Conservation (phyloP, 2,329 filamentous ascomycete species). For the Claviceps spartinae region DNA sequence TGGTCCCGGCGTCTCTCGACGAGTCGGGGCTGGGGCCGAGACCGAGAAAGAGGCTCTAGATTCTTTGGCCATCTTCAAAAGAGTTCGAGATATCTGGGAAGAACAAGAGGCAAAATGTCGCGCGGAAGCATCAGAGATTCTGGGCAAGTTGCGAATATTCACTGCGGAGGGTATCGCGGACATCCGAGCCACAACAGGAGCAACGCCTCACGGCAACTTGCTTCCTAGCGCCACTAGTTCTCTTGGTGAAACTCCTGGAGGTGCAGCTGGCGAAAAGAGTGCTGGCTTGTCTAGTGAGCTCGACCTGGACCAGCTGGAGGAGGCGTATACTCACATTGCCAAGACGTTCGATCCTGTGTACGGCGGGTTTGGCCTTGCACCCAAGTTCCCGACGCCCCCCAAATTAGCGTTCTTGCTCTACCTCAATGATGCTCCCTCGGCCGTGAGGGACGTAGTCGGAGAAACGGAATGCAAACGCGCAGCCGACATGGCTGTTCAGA, state of each 20-base stretch:
- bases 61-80: conserved; percentile 71
- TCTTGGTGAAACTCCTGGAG: conserved; percentile 3
- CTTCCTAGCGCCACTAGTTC: neutral
- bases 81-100: conserved; percentile 62
- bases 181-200: conserved; percentile 20
- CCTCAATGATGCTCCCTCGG: conserved; percentile 54
- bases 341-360: conserved; percentile 65
- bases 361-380: conserved; percentile 68
- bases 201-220: conserved; percentile 13
- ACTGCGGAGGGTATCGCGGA: conserved; percentile 71
- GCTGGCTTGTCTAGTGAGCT: conserved; percentile 47
- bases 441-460: conserved; percentile 80
- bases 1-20: conserved; percentile 49
- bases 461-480: conserved; percentile 61
- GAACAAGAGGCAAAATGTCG: conserved; percentile 75
- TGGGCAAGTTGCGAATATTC: conserved; percentile 70
- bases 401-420: conserved; percentile 74
- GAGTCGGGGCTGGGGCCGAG: conserved; percentile 24
- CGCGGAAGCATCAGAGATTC: conserved; percentile 70
- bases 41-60: conserved; percentile 49
- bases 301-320: conserved; percentile 82
- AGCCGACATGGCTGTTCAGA: conserved; percentile 66
- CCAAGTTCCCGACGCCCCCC: conserved; percentile 81
- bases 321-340: conserved; percentile 70
- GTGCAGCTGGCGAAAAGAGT: conserved; percentile 11